Evolutionary conservation across 768 basidiomycete genomes (phyloP), one percentile per base, ranked within the genome.

Genomic region (Symmetrospora coprosmae): DNA sequence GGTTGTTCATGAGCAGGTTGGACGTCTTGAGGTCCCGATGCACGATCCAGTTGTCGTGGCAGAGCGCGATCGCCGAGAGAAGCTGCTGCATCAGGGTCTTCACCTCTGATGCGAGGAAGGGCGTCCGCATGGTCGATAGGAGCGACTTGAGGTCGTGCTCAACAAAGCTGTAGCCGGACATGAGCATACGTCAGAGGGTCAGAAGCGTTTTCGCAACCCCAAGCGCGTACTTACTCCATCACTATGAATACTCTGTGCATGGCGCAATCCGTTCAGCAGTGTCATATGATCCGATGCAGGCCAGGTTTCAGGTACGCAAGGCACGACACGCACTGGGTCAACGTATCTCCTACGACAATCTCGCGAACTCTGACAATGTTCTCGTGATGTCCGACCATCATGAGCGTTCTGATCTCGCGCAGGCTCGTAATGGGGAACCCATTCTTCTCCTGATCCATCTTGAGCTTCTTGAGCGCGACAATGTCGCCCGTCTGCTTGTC

Each of bases 131-230:
- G 63, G 87, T 76, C 25, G 85, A 86, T 60, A 99, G 79, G 50
- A 99, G 80, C 5, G 91, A 85, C 74, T 99, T 99, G 72, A 99
- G 83, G 72, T 99, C 94, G 73, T 99, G 94, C 73, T 99, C 94
- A 71, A 99, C 92, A 71, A 99, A 99, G 72, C 51, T 53, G 21
- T 17, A 25, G 16, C 14, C n/a, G 45, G 21, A 11, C 21, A 23
- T 47, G 13, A 94, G 90, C 91, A 94, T 94, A 17, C 19, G 5
- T 16, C n/a, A n/a, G n/a, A n/a, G n/a, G n/a, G n/a, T n/a, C n/a
- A n/a, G n/a, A 11, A 17, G 49, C 6, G 25, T 13, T 13, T 46
- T 46, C 13, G 25, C 17, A 27, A 9, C n/a, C n/a, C n/a, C n/a
- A n/a, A 13, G 49, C 13, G 11, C 39, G 5, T 14, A 16, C 51